These are phyloP conservation scores for Calonectria hawksworthii DNA, from an alignment of 2,329 filamentous ascomycete genomes.

Conservation along the genomic window DNA sequence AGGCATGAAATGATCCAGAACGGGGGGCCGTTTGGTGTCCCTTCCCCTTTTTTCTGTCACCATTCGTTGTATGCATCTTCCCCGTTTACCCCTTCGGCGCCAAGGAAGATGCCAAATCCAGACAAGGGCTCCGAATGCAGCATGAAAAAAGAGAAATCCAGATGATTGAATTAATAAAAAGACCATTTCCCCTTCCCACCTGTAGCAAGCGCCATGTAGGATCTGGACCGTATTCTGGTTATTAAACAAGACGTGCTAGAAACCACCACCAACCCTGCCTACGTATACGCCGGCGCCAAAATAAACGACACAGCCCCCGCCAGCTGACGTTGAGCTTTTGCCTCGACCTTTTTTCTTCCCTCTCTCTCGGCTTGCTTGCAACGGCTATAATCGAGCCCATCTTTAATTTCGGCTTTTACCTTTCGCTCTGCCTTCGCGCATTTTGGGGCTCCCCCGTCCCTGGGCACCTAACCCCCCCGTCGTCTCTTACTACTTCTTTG, in stretches of 20 bases:
- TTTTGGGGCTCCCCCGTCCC: neutral
- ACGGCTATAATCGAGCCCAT: neutral
- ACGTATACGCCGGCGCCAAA: constrained; percentile 12
- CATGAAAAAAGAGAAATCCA: neutral
- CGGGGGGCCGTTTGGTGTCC: neutral
- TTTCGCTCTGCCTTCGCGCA: neutral
- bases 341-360: constrained; percentile 18
- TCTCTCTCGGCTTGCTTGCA: neutral
- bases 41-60: neutral
- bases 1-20: constrained; percentile 2
- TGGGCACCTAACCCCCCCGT: neutral
- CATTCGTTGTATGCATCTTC: neutral
- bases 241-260: neutral
- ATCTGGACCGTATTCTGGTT: neutral
- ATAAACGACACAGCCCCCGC: constrained; percentile 38
- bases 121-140: neutral
- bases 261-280: neutral
- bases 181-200: neutral
- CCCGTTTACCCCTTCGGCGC: neutral
- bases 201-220: neutral
- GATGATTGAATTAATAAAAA: neutral
- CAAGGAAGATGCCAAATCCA: neutral
- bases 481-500: neutral
- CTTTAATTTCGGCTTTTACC: neutral
- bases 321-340: constrained; percentile 46